Conservation (phyloP, 768 basidiomycete species). For the Termitomyces sp. region DNA sequence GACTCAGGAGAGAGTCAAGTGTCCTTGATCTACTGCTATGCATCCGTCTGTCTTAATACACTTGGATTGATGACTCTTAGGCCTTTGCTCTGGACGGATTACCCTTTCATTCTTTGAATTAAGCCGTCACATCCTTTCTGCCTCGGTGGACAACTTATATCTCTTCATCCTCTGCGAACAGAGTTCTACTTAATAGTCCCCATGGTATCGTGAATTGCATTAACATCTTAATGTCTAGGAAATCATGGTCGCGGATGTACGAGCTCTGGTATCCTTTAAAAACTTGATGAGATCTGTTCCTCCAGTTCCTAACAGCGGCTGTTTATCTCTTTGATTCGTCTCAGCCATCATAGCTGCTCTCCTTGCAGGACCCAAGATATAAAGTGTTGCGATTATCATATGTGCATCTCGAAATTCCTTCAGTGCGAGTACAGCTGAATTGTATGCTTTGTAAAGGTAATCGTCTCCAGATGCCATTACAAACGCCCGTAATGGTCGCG, state of each 20-base stretch:
- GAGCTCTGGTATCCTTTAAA: slow-evolving; percentile 65
- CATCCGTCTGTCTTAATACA: background rate
- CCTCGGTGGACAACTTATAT: too few relatives aligned
- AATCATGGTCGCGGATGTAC: slow-evolving; percentile 44
- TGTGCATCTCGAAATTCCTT: slow-evolving; percentile 75
- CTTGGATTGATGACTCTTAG: background rate
- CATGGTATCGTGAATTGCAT: background rate
- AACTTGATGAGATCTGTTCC: slow-evolving; percentile 77
- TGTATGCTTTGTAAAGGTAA: slow-evolving; percentile 50
- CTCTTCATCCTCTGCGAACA: background rate
- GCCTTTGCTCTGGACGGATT: background rate
- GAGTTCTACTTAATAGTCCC: background rate
- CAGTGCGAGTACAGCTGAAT: slow-evolving; percentile 56
- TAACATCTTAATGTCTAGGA: too few relatives aligned
- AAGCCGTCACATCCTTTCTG: too few relatives aligned
- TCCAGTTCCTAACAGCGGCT: slow-evolving; percentile 59
- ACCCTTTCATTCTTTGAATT: background rate
- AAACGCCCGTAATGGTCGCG: slow-evolving; percentile 55
- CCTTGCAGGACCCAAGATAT: slow-evolving; percentile 70
- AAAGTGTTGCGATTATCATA: slow-evolving; percentile 67
- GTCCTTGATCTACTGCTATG: background rate
- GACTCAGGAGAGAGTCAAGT: background rate
- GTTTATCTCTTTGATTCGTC: slow-evolving; percentile 18
- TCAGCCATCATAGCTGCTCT: slow-evolving; percentile 20
- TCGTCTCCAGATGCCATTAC: slow-evolving; percentile 28